phyloP scores from a whole-genome alignment of 352 stramenopile genomes.

The Phytophthora megakarya region DNA sequence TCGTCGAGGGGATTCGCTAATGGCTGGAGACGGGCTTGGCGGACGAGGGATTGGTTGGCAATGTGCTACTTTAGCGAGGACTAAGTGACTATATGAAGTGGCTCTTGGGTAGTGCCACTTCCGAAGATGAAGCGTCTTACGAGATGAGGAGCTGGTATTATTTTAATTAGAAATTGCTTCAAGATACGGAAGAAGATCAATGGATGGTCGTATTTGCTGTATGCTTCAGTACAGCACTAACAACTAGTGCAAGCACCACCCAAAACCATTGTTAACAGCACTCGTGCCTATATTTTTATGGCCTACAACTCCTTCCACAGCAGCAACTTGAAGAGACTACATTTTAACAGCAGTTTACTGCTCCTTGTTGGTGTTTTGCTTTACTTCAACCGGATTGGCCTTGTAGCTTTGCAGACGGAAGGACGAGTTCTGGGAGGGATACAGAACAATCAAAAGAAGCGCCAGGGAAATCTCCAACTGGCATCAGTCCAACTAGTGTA shows the following conservation, averaged over 20 bases:
- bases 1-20: slow-evolving; percentile 51
- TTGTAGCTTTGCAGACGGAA: slow-evolving; percentile 82
- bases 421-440: slow-evolving; percentile 84
- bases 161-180: too few species aligned
- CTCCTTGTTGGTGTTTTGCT: slow-evolving; percentile 56
- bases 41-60: slow-evolving; percentile 23
- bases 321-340: background rate
- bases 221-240: background rate
- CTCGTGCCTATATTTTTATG: slow-evolving; percentile 35
- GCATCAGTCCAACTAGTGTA: background rate
- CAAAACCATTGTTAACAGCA: slow-evolving; percentile 9
- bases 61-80: slow-evolving; percentile 17
- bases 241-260: background rate
- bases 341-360: slow-evolving; percentile 6
- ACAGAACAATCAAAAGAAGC: too few species aligned
- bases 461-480: background rate
- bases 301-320: too few species aligned
- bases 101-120: background rate
- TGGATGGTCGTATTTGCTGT: background rate
- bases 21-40: background rate
- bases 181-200: too few species aligned
- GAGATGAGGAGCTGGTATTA: background rate
- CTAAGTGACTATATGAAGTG: slow-evolving; percentile 21
- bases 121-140: background rate
- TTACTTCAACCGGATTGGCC: slow-evolving; percentile 60